Evolutionary conservation across 192 early-diverging fungal genomes (phyloP).

Genomic region (Entophlyctis helioformis): DNA sequence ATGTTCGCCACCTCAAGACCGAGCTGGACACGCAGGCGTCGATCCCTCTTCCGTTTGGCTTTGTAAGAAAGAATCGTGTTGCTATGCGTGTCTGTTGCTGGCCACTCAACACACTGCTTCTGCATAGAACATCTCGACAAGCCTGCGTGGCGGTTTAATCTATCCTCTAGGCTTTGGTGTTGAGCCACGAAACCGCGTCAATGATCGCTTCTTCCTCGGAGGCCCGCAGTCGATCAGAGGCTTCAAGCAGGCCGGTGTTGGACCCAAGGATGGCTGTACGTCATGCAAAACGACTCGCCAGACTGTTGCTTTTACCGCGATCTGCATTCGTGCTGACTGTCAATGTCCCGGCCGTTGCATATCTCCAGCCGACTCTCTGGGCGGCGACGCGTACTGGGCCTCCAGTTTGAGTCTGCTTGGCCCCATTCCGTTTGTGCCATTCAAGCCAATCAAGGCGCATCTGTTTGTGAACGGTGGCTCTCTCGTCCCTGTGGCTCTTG

Average conservation of each 20-base stretch:
- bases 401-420: conserved; percentile 69
- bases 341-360: not conserved
- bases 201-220: conserved; percentile 82
- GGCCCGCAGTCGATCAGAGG: conserved; percentile 79
- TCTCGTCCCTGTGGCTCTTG: conserved; percentile 37
- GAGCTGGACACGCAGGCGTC: conserved; percentile 58
- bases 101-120: too few relatives aligned
- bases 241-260: conserved; percentile 77
- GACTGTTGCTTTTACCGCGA: not conserved
- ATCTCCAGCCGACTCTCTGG: conserved; percentile 57
- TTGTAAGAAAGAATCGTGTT: conserved; percentile 22
- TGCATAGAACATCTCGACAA: too few relatives aligned
- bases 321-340: not conserved
- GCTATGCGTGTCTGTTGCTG: too few relatives aligned
- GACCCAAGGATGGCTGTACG: conserved; percentile 65
- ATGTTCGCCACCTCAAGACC: conserved; percentile 58
- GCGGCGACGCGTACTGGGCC: conserved; percentile 78
- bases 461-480: conserved; percentile 82
- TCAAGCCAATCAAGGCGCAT: conserved; percentile 64
- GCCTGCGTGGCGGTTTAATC: too few relatives aligned
- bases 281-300: not conserved
- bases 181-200: conserved; percentile 43
- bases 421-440: conserved; percentile 59
- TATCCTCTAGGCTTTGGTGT: too few relatives aligned
- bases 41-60: conserved; percentile 38